A percentile compares a stretch with the other conserved stretches of the same genome.
Conservation (phyloP, 495 filamentous ascomycete genomes). For the Aspergillus campestris region DNA sequence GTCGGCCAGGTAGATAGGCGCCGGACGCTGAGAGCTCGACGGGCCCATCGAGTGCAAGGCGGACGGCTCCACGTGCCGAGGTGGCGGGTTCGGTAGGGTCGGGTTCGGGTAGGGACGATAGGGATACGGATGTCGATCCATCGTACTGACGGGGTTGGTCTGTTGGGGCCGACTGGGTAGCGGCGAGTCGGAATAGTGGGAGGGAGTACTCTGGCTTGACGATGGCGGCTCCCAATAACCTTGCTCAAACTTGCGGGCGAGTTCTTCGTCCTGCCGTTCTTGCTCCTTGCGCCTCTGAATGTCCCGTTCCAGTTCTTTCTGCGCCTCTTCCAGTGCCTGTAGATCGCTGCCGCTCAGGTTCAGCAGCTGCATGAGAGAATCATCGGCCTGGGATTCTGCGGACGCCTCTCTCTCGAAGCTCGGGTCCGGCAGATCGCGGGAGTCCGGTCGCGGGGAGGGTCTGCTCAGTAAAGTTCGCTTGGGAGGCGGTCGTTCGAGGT, state of each 20-base stretch:
- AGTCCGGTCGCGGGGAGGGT: background rate
- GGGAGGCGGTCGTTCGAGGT: conserved; percentile 5
- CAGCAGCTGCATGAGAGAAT: conserved; percentile 12
- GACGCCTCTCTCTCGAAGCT: background rate
- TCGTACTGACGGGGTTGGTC: too few relatives aligned
- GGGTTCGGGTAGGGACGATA: background rate
- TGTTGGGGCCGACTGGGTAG: too few relatives aligned
- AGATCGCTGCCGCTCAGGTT: conserved; percentile 23
- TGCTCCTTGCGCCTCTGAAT: conserved; percentile 25
- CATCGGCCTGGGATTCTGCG: conserved; percentile 2
- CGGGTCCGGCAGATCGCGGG: background rate
- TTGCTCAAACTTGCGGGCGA: conserved; percentile 35
- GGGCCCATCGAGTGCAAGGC: background rate
- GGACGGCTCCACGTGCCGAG: background rate
- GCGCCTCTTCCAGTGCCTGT: conserved; percentile 28
- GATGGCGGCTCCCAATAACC: conserved; percentile 6
- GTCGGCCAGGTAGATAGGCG: conserved; percentile 1
- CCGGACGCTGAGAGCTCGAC: background rate
- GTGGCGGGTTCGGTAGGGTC: background rate
- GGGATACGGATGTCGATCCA: background rate
- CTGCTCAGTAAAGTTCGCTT: background rate
- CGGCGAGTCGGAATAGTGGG: conserved; percentile 2
- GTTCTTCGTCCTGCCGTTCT: conserved; percentile 40
- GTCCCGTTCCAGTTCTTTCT: conserved; percentile 26
- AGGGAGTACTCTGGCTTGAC: conserved; percentile 6